phyloP scores from a whole-genome alignment of 306 rosid genomes.

The Ceratonia siliqua region DNA sequence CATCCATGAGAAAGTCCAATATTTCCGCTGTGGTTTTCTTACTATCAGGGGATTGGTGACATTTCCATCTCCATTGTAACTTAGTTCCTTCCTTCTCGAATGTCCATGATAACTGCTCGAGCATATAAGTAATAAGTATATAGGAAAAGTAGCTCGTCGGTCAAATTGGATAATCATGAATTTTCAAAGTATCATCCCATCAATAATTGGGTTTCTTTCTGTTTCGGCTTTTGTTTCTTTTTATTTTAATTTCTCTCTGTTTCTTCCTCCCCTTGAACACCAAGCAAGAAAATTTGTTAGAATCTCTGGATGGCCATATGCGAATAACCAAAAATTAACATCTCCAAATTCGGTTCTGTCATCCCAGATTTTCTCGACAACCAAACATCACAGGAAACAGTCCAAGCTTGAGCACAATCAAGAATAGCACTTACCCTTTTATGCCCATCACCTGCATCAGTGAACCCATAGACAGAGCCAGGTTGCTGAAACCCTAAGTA shows the following conservation, averaged over 20 bases:
- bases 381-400: background rate
- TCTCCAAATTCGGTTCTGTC: background rate
- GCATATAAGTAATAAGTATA: background rate
- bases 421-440: conserved; percentile 52
- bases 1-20: conserved; percentile 84
- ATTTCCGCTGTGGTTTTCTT: conserved; percentile 64
- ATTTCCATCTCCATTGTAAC: conserved; percentile 89
- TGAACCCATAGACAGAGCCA: conserved; percentile 59
- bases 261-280: background rate
- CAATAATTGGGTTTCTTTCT: background rate
- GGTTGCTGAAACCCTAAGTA: conserved; percentile 80
- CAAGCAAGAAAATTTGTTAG: background rate
- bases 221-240: background rate
- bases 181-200: conserved; percentile 1
- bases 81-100: conserved; percentile 85
- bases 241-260: background rate
- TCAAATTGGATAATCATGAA: background rate
- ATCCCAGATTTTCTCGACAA: background rate
- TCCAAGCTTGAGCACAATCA: background rate
- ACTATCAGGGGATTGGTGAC: conserved; percentile 58
- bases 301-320: background rate
- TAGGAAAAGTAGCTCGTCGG: background rate
- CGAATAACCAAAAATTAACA: background rate
- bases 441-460: conserved; percentile 70
- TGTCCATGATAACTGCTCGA: conserved; percentile 77